Conservation (phyloP, 352 stramenopile genomes). For the Blastocystis sp. region DNA sequence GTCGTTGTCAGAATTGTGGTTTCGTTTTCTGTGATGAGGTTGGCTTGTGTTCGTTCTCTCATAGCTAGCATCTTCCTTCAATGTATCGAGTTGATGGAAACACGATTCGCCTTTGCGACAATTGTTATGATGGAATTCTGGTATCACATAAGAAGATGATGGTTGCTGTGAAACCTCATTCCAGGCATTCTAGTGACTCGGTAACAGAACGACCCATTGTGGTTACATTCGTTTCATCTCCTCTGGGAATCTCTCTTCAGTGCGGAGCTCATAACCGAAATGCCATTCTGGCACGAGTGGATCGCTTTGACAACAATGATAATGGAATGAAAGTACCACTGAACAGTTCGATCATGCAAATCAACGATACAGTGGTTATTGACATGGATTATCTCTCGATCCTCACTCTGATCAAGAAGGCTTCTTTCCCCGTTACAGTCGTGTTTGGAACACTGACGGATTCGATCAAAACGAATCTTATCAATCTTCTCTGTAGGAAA, state of each 20-base stretch:
- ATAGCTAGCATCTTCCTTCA: slow-evolving; percentile 19
- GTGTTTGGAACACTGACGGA: not conserved
- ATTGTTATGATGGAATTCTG: not conserved
- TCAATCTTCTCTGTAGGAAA: not conserved
- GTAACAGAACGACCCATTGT: not conserved
- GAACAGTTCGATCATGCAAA: slow-evolving; percentile 21
- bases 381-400: not conserved
- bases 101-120: not conserved
- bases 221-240: slow-evolving; percentile 18
- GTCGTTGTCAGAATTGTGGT: not conserved
- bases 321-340: slow-evolving; percentile 31
- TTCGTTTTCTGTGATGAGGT: slow-evolving; percentile 41
- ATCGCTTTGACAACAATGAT: slow-evolving; percentile 35
- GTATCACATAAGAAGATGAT: not conserved
- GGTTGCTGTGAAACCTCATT: not conserved
- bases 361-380: slow-evolving; percentile 17
- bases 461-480: slow-evolving; percentile 7
- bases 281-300: not conserved
- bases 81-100: not conserved
- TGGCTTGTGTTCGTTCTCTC: not conserved
- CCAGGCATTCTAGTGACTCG: not conserved
- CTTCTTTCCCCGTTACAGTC: not conserved
- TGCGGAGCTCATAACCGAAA: not conserved
- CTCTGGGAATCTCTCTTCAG: slow-evolving; percentile 32
- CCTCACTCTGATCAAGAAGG: slow-evolving; percentile 22